Base-by-base conservation (phyloP, 108 stramenopile species). In the Nannochloropsis gaditana region DNA sequence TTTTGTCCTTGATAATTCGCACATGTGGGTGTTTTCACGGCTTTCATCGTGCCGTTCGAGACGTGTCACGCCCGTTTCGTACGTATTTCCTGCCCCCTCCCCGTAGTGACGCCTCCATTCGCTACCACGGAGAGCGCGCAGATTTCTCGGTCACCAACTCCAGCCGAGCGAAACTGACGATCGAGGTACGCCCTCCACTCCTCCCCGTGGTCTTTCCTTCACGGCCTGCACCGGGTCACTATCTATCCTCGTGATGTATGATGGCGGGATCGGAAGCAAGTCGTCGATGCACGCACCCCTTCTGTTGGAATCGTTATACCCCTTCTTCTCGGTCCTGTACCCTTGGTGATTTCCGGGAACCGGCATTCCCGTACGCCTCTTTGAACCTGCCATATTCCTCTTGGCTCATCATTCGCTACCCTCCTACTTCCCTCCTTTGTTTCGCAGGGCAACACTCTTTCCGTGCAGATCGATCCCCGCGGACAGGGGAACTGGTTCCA, bases 81-180 rank as follows among this genome's bases (percentile, higher is more conserved):
- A 31, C 31, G 31, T 50, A 50, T 50, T 50, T 0, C 47, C 47
- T 50, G 47, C 47, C 47, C 47, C 15, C 47, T 15, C 47, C 15
- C 47, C 47, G 11, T 15, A 50, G 88, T 83, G 82, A 90, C 79
- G 80, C 83, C 1, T 84, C 87, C 81, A 21, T 91, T 47, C 82
- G 92, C 17, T 91, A 87, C 81, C 84, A 88, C 82, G 90, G 85
- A 47, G 87, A 84, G 31, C 88, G 90, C 41, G 91, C 86, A 41
- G 90, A 90, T 83, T 92, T 92, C 79, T 83, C 86, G 41, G 86
- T 89, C 15, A 81, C 44, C 59, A 84, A 90, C 44, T 82, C 86
- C n/a, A n/a, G 83, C 11, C 41, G 86, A 41, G 86, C 86, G 11
- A 87, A 87, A 43, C 43, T 87, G 17, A 43, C 11, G 17, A 9